Evolutionary conservation across 208 protist genomes (phyloP), one percentile per base, ranked within the genome.

Genomic region (Porcisia deanei): DNA sequence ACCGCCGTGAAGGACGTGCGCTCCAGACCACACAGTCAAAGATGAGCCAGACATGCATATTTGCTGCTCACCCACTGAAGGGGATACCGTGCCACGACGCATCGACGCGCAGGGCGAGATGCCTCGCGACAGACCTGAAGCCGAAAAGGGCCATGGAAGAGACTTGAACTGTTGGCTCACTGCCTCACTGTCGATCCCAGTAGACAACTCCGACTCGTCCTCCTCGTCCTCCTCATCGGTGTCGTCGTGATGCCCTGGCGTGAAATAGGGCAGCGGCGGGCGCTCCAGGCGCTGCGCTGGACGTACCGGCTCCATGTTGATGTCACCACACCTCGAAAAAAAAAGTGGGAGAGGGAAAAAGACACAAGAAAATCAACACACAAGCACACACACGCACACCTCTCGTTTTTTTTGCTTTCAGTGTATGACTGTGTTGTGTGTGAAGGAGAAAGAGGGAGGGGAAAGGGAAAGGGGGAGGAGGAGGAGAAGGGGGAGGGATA

Each of bases 201-300:
- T 72, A 0, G 76, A 76, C 14, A 65, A 39, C 47, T 76, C 76
- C 16, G 69, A 75, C 14, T 74, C 69, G 16, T 74, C 75, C 10
- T 79, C 75, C 22, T 79, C 75, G 12, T 59, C 68, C 22, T 79
- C 68, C 49, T 64, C 74, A 41, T n/a, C 49, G 43, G 61, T 71
- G 25, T 75, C 59, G 41, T 61, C 47, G 60, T 55, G 52, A 8
- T 41, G 14, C 41, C n/a, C 5, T 0, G 69, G 61, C 39, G 69
- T 61, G 70, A 37, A 39, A 7, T 68, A 55, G 53, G 22, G 70
- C 59, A 22, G 14, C 22, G 71, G 71, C 1, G 63, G 76, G 2
- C 76, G 76, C 64, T 76, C 76, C 71, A 81, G 53, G 54, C 76
- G 76, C 71, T 76, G 70, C 30, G 76, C 76, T 12, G 76, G 76